Percentiles rank a stretch among this genome's conserved stretches.
These are phyloP conservation scores for Phlebiopsis flavidoalba DNA, from an alignment of 768 basidiomycete species.

Conservation along the genomic window DNA sequence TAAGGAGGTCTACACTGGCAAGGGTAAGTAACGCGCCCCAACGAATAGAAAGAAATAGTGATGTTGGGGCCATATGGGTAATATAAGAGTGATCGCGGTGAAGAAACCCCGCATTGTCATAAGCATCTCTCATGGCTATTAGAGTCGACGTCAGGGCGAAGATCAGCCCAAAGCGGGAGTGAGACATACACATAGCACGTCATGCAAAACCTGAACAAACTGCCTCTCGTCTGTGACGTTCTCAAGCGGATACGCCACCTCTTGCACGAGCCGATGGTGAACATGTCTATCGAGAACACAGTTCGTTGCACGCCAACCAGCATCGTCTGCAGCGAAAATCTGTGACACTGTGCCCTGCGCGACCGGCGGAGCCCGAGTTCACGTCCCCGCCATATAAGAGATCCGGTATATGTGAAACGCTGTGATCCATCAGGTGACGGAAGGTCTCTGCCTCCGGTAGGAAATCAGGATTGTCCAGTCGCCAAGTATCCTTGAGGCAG, in stretches of 20 bases:
- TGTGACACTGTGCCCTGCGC: not conserved
- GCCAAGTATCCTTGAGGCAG: conserved; percentile 4
- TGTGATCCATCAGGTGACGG: not conserved
- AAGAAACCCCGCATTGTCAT: not conserved
- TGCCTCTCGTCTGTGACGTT: not conserved
- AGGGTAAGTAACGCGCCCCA: too few relatives aligned
- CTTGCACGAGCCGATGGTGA: conserved; percentile 6
- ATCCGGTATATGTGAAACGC: not conserved
- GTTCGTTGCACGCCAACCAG: not conserved
- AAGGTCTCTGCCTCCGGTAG: not conserved
- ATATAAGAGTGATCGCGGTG: too few relatives aligned
- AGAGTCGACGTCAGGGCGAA: too few relatives aligned
- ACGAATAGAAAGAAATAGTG: too few relatives aligned
- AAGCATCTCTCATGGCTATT: not conserved
- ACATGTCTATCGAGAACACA: not conserved
- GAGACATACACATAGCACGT: not conserved
- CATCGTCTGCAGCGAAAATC: not conserved
- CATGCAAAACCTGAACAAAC: not conserved
- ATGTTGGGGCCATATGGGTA: too few relatives aligned
- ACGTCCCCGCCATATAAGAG: conserved; percentile 7
- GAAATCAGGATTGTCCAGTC: not conserved
- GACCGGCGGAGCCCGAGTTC: not conserved
- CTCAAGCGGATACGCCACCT: not conserved
- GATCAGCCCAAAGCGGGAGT: too few relatives aligned
- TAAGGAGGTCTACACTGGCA: too few relatives aligned